phyloP scores from a whole-genome alignment of 1,284 basidiomycete species.

The Cystobasidiaceae sp. region DNA sequence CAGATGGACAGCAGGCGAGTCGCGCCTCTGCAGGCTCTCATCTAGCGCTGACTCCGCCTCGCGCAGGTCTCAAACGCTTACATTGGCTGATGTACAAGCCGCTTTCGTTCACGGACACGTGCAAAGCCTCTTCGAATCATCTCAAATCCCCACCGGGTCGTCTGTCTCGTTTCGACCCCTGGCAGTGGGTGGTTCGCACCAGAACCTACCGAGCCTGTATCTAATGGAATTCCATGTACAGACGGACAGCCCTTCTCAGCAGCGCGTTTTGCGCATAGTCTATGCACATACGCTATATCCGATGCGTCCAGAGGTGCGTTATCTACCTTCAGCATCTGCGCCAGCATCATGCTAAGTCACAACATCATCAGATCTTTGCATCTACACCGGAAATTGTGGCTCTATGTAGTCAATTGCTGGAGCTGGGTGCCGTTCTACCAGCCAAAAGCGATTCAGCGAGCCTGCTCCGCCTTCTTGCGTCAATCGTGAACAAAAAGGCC shows the following conservation, averaged over 20 bases:
- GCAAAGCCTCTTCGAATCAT: conserved; percentile 40
- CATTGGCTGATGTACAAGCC: conserved; percentile 39
- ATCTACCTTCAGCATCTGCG: no score
- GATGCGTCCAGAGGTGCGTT: conserved; percentile 60
- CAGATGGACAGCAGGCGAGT: conserved; percentile 51
- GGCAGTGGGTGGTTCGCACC: not conserved
- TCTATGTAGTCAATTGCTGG: not conserved
- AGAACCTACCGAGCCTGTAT: no score
- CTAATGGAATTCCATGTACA: conserved; percentile 40
- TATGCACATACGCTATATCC: conserved; percentile 62
- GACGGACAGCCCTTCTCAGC: conserved; percentile 51
- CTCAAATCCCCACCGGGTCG: not conserved
- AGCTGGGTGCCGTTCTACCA: conserved; percentile 36
- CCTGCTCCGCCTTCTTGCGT: conserved; percentile 59
- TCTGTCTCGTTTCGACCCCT: not conserved
- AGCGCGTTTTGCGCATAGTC: conserved; percentile 62
- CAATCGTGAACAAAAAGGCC: conserved; percentile 68
- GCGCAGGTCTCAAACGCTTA: conserved; percentile 58
- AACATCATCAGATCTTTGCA: no score
- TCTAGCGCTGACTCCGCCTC: not conserved
- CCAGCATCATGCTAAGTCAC: no score
- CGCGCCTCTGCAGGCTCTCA: conserved; percentile 35
- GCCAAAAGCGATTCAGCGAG: conserved; percentile 55
- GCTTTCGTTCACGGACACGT: conserved; percentile 61
- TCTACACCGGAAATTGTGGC: no score